Base-by-base conservation (phyloP, 352 stramenopile genomes). In the Phytophthora gonapodyides region DNA sequence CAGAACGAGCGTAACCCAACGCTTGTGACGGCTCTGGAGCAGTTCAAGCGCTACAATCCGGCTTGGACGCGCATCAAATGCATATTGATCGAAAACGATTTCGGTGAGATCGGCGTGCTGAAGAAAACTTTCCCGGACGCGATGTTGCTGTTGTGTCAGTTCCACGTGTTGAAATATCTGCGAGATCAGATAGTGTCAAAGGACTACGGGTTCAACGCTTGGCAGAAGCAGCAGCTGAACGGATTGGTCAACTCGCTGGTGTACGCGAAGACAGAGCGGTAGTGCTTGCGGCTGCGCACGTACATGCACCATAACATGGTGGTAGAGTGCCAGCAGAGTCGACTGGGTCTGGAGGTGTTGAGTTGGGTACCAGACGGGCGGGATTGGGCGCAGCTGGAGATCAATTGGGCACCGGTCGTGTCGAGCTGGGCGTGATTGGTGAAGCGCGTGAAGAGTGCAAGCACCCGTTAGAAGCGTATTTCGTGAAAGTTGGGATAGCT, bases 51-150 rank as follows among this genome's bases (percentile, higher is more conserved):
- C 10, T 15, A 53, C 53, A 68, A 72, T 41, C 46, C 61, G 1
- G 17, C 16, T 0, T 73, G 45, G 44, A 35, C 5, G 0, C 42
- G 57, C 7, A 33, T 73, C 6, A 8, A 63, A n/a, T 49, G 27
- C 33, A 40, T 73, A 11, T 3, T 73, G 8, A 52, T 65, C 13
- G 50, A 69, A 15, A 64, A 73, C 17, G 58, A 68, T 17, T 71
- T 75, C 41, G 60, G 36, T 0, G 55, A 70, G 35, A 55, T 64
- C 13, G 19, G 3, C 5, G 33, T 49, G 16, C 31, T 66, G 21
- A 48, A 54, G 2, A 17, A 34, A 15, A 13, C 9, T 2, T 59
- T 70, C n/a, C 61, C 60, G 2, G 12, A 36, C 3, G 54, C 47
- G 12, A 49, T 24, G 1, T 35, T 75, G 7, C 38, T 71, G 3